These are phyloP conservation scores for Carex cristatella DNA, from an alignment of 176 grass and related monocot genomes.

Conservation along the genomic window DNA sequence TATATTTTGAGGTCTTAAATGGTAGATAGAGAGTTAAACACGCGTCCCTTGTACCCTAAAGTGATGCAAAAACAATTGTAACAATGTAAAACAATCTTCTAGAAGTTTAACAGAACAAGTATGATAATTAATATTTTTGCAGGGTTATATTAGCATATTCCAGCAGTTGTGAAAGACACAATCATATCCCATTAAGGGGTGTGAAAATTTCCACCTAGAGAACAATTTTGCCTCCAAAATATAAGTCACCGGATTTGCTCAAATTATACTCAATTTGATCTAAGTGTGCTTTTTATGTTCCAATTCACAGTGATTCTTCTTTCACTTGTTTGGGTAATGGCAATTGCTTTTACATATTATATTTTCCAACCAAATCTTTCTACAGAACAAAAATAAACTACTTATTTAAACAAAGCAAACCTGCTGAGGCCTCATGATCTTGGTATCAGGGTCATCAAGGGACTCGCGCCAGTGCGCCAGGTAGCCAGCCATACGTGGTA, in stretches of 20 bases:
- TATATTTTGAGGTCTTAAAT: neutral
- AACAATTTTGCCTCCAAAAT: neutral
- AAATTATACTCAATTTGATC: neutral
- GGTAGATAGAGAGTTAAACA: neutral
- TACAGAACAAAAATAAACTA: neutral
- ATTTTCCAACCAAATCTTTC: neutral
- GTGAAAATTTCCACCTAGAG: neutral
- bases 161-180: neutral
- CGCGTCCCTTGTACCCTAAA: neutral
- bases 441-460: constrained; percentile 90
- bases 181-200: neutral
- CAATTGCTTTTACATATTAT: neutral
- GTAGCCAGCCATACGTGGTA: constrained; percentile 96
- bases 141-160: neutral
- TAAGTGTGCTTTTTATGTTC: neutral
- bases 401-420: constrained; percentile 28
- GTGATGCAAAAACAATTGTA: neutral
- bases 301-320: neutral
- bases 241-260: neutral
- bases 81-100: too few relatives aligned
- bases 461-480: constrained; percentile 95
- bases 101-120: neutral
- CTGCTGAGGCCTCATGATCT: constrained; percentile 99
- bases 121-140: neutral
- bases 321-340: neutral